Evolutionary conservation across 2,329 filamentous ascomycete species (phyloP), one percentile per base, ranked within the genome.

Genomic region (Cladosporium sp.): DNA sequence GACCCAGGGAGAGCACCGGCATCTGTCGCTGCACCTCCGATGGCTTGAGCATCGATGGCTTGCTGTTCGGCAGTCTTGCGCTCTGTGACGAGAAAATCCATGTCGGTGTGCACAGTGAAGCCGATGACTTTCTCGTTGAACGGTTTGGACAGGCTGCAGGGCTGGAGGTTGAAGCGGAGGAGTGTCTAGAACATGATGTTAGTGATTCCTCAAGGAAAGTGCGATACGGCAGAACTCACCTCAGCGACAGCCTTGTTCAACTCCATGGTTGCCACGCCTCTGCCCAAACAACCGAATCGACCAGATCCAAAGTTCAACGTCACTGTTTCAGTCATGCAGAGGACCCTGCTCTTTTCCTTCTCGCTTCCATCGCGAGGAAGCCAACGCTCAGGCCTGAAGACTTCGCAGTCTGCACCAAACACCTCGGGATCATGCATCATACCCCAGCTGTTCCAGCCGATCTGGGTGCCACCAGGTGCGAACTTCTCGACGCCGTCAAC

Each of bases 381-480:
- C 68, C 68, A 71, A 7, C 68, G 57, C 55, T 69, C 68, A 0
- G 68, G 68, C 0, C 68, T 57, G 50, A 63, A 71, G 30, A 70
- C 60, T 13, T 69, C 62, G 4, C 62, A 61, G 51, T 71, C 68
- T 7, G 51, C 45, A 4, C 68, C 68, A 40, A 69, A 71, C 35
- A 69, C 62, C 13, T 63, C 57, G n/a, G 58, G 54, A 33, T 66
- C 55, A 30, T 61, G 61, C 61, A 65, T 64, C 60, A 70, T 64
- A 22, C 62, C 67, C 64, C 65, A 69, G 40, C 60, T 62, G 49
- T 69, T 68, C 64, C 62, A 66, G 18, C 63, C 68, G n/a, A 71
- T 63, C 49, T 67, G 62, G 0, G 67, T 69, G 4, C 67, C 66
- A 1, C 54, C 60, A 0, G 68, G 66, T 4, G 64, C 63, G 42